These are phyloP conservation scores for Raffaelea arxii DNA, from an alignment of 2,329 filamentous ascomycete species.

Conservation along the genomic window DNA sequence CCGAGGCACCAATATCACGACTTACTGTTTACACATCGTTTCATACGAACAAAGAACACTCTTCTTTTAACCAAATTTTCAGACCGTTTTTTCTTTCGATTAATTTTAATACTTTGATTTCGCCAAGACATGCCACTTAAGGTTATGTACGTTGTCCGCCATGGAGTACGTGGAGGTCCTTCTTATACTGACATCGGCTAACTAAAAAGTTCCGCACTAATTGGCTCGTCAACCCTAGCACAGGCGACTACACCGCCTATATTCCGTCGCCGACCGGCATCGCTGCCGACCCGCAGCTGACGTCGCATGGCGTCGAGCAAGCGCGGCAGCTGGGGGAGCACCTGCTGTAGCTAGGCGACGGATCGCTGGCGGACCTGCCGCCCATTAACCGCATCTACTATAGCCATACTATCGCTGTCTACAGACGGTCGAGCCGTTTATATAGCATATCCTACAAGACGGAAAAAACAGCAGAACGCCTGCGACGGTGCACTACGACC, in stretches of 20 bases:
- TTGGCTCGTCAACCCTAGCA: conserved; percentile 75
- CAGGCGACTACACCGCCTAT: conserved; percentile 65
- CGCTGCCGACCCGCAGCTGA: conserved; percentile 76
- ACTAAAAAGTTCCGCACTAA: conserved; percentile 76
- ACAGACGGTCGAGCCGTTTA: conserved; percentile 68
- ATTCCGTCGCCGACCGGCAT: conserved; percentile 80
- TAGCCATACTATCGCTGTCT: conserved; percentile 79
- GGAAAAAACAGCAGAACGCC: too few relatives aligned
- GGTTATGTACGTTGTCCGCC: conserved; percentile 63
- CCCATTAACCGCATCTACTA: conserved; percentile 71
- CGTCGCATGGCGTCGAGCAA: conserved; percentile 78
- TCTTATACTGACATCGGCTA: too few relatives aligned
- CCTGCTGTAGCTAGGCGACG: conserved; percentile 32
- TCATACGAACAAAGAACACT: too few relatives aligned
- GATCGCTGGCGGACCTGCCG: conserved; percentile 42
- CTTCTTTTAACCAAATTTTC: too few relatives aligned
- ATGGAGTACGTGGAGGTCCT: conserved; percentile 60
- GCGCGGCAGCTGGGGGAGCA: conserved; percentile 64
- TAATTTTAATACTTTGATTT: too few relatives aligned
- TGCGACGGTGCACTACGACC: conserved; percentile 46
- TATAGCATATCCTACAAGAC: too few relatives aligned
- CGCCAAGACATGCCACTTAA: conserved; percentile 58
- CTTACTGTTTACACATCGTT: too few relatives aligned
- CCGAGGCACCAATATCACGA: too few relatives aligned
- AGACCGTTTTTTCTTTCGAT: too few relatives aligned